Base-by-base conservation (phyloP, 495 filamentous ascomycete genomes). In the Neurospora sp. region DNA sequence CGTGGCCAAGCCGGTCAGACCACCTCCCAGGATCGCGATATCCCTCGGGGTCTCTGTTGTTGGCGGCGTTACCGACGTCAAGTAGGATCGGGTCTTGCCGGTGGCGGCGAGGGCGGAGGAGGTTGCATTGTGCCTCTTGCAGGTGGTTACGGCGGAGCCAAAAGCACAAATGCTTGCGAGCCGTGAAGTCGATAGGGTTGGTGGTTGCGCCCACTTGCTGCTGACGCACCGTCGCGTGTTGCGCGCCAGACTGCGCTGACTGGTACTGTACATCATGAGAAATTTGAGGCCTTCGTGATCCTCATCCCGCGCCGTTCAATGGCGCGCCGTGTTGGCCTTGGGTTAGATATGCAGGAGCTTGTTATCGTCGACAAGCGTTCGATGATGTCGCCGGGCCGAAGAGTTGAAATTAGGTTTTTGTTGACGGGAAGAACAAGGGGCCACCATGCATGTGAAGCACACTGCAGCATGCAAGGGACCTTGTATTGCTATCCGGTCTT, bases 1-100 rank as follows among this genome's bases (percentile, higher is more conserved):
- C 41, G 89, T 86, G 38, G 92, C 88, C 70, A 99, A 88, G 42
- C 96, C 96, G 18, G 95, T 96, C 78, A 99, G 92, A 70, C 96
- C 96, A 72, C 90, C 95, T 42, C 96, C 96, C 16, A 97, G 81
- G 20, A 97, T 86, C 44, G 92, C 94, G 74, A 92, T 88, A 76
- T 88, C 79, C 74, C 84, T 84, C 20, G 79, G 77, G 48, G 72
- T 70, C 41, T 70, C 73, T 62, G 27, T 9, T 16, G 14, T 62
- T 35, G 54, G 54, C 5, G 12, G 14, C 54, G 54, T 31, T 62
- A 72, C 76, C 77, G 78, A 69, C 73, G 48, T 54, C 54, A 10
- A 35, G 46, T 76, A 62, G 23, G 54, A 62, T 62, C 54, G 54
- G 27, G 54, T 31, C 54, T 62, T 62, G 23, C n/a, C 41, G 23